Evolutionary conservation across 352 stramenopile genomes (phyloP).

Genomic region (Pythium grandisporangium): DNA sequence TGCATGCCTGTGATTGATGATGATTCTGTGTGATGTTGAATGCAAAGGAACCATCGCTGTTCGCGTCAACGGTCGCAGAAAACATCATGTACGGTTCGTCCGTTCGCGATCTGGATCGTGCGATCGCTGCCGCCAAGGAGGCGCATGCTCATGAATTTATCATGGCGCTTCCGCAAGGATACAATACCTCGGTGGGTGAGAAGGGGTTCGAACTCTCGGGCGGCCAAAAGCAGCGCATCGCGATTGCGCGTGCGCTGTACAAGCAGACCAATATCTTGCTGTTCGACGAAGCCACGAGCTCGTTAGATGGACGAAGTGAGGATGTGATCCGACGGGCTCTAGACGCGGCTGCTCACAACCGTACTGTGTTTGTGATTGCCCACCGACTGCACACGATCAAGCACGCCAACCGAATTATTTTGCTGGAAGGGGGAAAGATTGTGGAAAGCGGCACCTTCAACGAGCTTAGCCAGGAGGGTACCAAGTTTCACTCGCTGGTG

Average conservation of each 20-base stretch:
- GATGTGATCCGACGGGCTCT: conserved; percentile 67
- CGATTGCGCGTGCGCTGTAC: conserved; percentile 76
- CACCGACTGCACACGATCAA: conserved; percentile 83
- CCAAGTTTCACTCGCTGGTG: conserved; percentile 67
- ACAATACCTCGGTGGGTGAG: conserved; percentile 96
- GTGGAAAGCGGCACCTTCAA: conserved; percentile 67
- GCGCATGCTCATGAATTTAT: conserved; percentile 79
- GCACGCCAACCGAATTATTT: conserved; percentile 72
- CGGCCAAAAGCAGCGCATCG: conserved; percentile 95
- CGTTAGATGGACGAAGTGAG: conserved; percentile 72
- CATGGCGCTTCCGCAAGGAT: conserved; percentile 84
- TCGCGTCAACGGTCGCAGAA: conserved; percentile 67
- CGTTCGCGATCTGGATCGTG: conserved; percentile 36
- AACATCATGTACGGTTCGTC: conserved; percentile 82
- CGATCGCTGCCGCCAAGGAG: conserved; percentile 54
- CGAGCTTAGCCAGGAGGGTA: conserved; percentile 66
- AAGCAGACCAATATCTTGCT: conserved; percentile 75
- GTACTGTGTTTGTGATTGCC: conserved; percentile 79
- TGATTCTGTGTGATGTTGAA: too few species aligned
- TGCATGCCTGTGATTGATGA: too few species aligned
- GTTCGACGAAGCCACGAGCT: conserved; percentile 82
- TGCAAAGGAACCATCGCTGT: conserved; percentile 77
- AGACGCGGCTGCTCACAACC: conserved; percentile 49
- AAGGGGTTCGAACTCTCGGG: conserved; percentile 95
- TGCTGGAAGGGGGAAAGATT: conserved; percentile 77